Base-by-base conservation (phyloP, 331 rosid species). In the Quercus lobata region DNA sequence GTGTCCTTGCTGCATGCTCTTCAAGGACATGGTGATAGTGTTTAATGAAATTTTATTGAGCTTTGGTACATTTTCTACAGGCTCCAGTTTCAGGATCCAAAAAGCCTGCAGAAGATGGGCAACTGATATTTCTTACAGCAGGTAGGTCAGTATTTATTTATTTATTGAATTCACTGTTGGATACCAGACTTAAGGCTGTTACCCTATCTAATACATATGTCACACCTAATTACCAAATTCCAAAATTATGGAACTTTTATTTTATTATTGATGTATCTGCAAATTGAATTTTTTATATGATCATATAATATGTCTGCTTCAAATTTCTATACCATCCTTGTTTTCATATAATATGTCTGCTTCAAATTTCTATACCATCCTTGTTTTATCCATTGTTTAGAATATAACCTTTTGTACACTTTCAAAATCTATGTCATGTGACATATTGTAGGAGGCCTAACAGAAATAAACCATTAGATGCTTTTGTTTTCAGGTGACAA, bases 71-170 rank as follows among this genome's bases (percentile, higher is more conserved):
- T 74, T 78, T 52, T 66, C 77, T 73, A 6, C 76, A 95, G 99
- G 99, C 99, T 83, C 99, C 99, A 56, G 99, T 95, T 84, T 95
- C 99, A 32, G 98, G 98, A 73, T 95, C 98, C 76, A 93, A 93
- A 84, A 91, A 91, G 78, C 97, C 99, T 72, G 99, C 99, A 74
- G 99, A 93, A 84, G 98, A 95, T 82, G 99, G 99, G 10, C 93
- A 92, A 74, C 83, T 95, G 83, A 95, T 95, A 80, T 95, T 95
- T 91, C 99, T 95, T 69, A 86, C 99, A 52, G 99, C 99, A 87
- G 99, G 97, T 88, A 73, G 60, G 77, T 58, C 52, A 61, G 66
- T 52, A 41, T 82, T 34, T 58, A 69, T 69, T 30, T 32, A 57
- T 75, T 75, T 71, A n/a, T 56, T 79, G 52, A n/a, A 57, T 61